Conservation (phyloP, 495 filamentous ascomycete genomes). For the Xeromyces bisporus region DNA sequence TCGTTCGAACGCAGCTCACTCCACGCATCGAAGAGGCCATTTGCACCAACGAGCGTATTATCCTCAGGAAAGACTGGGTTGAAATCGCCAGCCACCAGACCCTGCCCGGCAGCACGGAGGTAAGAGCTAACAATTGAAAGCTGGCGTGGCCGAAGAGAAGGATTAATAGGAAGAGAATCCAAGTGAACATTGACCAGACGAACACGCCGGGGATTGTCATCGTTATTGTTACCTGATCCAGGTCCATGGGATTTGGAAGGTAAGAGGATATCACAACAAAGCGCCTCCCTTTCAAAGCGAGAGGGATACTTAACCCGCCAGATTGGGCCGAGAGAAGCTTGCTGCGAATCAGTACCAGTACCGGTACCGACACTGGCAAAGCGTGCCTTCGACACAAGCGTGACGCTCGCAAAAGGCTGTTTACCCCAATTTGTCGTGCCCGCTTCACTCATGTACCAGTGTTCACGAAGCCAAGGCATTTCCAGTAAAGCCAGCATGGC, state of each 20-base stretch:
- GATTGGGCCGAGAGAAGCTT: slow-evolving; percentile 4
- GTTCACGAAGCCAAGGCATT: slow-evolving; percentile 6
- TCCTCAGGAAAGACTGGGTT: slow-evolving; percentile 14
- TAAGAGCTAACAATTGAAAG: slow-evolving; percentile 7
- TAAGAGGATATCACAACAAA: slow-evolving; percentile 12
- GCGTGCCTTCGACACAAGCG: slow-evolving; percentile 6
- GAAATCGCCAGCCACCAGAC: slow-evolving; percentile 14
- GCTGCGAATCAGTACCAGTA: no score
- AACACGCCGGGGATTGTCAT: slow-evolving; percentile 1
- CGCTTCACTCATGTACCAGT: slow-evolving; percentile 8
- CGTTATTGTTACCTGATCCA: not conserved
- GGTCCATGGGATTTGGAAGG: slow-evolving; percentile 1
- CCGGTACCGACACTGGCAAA: not conserved
- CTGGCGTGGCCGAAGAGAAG: slow-evolving; percentile 10
- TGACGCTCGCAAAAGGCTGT: slow-evolving; percentile 6
- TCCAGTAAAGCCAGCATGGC: slow-evolving; percentile 2
- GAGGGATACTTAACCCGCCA: slow-evolving; percentile 9
- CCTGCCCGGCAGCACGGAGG: slow-evolving; percentile 6
- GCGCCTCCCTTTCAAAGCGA: slow-evolving; percentile 8
- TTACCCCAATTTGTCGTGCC: slow-evolving; percentile 3
- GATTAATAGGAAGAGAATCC: slow-evolving; percentile 9
- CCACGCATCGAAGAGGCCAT: slow-evolving; percentile 10
- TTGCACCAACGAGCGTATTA: slow-evolving; percentile 4
- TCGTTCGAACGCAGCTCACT: slow-evolving; percentile 4
- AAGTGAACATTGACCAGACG: slow-evolving; percentile 12